Evolutionary conservation across 192 early-diverging fungal genomes (phyloP).

Genomic region (Phycomyces nitens): DNA sequence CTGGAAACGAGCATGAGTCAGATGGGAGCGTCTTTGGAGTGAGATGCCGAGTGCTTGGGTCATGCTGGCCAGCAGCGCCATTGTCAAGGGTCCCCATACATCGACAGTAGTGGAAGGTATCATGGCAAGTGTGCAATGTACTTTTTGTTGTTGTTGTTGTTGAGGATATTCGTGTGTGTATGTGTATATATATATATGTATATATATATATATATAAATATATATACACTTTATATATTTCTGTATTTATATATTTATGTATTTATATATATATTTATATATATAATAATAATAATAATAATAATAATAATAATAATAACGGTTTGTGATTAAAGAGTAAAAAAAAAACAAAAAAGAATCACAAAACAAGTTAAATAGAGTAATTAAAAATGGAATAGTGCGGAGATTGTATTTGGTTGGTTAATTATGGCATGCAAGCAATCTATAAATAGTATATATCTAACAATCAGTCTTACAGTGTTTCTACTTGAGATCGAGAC

Average conservation of each 20-base stretch:
- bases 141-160: conserved; percentile 22
- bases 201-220: too few relatives aligned
- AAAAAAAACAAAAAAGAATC: neutral
- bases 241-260: too few relatives aligned
- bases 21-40: conserved; percentile 64
- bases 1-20: conserved; percentile 25
- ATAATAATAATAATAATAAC: too few relatives aligned
- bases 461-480: too few relatives aligned
- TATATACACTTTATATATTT: too few relatives aligned
- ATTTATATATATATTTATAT: too few relatives aligned
- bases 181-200: too few relatives aligned
- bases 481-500: too few relatives aligned
- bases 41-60: conserved; percentile 74
- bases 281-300: too few relatives aligned
- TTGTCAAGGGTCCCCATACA: conserved; percentile 55
- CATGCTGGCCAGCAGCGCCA: conserved; percentile 53
- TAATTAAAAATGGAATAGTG: neutral
- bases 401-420: conserved; percentile 1
- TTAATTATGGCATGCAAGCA: too few relatives aligned
- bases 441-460: neutral
- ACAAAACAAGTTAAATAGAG: neutral
- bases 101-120: conserved; percentile 13
- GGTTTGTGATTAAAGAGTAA: neutral
- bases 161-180: conserved; percentile 6
- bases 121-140: conserved; percentile 1